Percentiles rank a stretch among this genome's conserved stretches.
These are phyloP conservation scores for Clonostachys rosea DNA, from an alignment of 2,329 filamentous ascomycete genomes.

Conservation along the genomic window DNA sequence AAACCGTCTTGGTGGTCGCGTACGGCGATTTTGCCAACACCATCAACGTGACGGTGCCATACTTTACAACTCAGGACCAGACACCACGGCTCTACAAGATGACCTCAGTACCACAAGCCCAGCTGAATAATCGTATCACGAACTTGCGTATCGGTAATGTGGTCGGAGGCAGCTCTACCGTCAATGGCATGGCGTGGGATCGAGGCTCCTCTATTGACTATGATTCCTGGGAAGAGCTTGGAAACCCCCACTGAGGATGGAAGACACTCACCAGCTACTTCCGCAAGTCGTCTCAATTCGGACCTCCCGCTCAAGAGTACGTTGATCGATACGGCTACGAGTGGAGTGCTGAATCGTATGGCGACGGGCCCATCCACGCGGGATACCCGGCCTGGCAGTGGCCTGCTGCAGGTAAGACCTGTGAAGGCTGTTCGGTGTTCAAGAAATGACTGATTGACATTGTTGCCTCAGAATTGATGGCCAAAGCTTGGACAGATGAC, in stretches of 20 bases:
- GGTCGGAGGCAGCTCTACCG: slow-evolving; percentile 18
- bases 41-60: slow-evolving; percentile 12
- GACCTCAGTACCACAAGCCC: slow-evolving; percentile 15
- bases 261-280: slow-evolving; percentile 16
- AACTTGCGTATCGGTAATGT: slow-evolving; percentile 14
- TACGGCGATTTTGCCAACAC: slow-evolving; percentile 18
- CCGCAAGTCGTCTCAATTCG: slow-evolving; percentile 11
- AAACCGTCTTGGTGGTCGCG: slow-evolving; percentile 15
- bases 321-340: slow-evolving; percentile 12
- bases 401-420: slow-evolving; percentile 9
- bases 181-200: slow-evolving; percentile 22
- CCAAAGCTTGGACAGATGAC: slow-evolving; percentile 9
- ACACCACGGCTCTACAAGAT: slow-evolving; percentile 7
- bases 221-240: slow-evolving; percentile 27
- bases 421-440: background rate
- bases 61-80: slow-evolving; percentile 9
- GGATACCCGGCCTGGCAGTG: slow-evolving; percentile 15
- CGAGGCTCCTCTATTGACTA: slow-evolving; percentile 17
- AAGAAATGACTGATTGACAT: background rate
- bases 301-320: slow-evolving; percentile 7
- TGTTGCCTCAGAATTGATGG: slow-evolving; percentile 5
- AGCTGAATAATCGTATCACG: slow-evolving; percentile 10
- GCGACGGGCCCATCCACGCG: slow-evolving; percentile 12
- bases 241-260: slow-evolving; percentile 30
- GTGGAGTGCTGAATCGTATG: slow-evolving; percentile 11